Conservation (phyloP, 129 eudicot species). For the Sambucus nigra region DNA sequence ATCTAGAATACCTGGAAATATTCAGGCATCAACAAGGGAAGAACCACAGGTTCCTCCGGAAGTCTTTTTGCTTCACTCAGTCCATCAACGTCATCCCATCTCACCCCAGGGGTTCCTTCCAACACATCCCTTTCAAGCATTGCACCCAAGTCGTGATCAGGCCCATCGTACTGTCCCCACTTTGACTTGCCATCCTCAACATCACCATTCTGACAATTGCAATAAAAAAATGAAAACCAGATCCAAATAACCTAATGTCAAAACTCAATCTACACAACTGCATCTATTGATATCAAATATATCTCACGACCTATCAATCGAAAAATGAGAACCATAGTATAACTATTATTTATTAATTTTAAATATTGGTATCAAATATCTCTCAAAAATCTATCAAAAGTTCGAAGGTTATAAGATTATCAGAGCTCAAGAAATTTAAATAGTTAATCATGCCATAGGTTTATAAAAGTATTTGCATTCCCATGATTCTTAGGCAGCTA, state of each 20-base stretch:
- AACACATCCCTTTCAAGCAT: conserved; percentile 96
- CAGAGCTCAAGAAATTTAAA: too few species aligned
- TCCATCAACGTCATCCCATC: conserved; percentile 99
- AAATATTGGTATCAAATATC: too few species aligned
- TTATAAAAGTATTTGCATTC: too few species aligned
- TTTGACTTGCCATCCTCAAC: conserved; percentile 86
- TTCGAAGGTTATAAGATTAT: too few species aligned
- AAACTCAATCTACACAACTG: too few species aligned
- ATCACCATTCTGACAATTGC: conserved; percentile 58
- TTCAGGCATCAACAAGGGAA: conserved; percentile 97
- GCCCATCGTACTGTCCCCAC: conserved; percentile 86
- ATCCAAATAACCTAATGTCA: neutral
- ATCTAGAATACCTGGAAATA: conserved; percentile 80
- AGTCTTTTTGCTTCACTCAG: conserved; percentile 93
- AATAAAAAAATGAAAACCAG: neutral
- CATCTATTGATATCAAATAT: too few species aligned
- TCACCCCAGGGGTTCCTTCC: conserved; percentile 87
- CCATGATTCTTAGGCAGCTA: too few species aligned
- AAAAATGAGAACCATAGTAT: too few species aligned
- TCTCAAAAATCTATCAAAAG: too few species aligned
- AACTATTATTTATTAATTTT: too few species aligned
- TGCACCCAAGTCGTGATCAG: conserved; percentile 94
- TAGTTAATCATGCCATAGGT: too few species aligned
- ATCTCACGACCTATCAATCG: too few species aligned
- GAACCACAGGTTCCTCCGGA: conserved; percentile 92